Base-by-base conservation (phyloP, 495 filamentous ascomycete species). In the Apiosordaria backusii region DNA sequence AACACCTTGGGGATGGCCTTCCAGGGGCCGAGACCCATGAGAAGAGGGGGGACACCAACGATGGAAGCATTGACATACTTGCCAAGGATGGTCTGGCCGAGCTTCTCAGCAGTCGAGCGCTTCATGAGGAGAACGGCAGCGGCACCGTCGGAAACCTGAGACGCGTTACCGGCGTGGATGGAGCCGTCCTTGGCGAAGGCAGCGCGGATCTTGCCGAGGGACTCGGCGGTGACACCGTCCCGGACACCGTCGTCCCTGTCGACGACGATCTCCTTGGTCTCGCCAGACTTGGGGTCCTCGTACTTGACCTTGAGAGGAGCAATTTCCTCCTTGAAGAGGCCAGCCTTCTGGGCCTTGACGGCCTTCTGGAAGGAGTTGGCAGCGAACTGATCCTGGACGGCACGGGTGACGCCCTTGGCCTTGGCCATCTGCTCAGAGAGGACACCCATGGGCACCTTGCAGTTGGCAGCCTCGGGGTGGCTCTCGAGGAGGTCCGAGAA, bases 21-120 rank as follows among this genome's bases (percentile, higher is more conserved):
- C 90, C 92, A 97, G 21, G 95, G 95, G 1, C 95, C 95, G 64
- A 97, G 81, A 70, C 95, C 95, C 95, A 99, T 99, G 58, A 97
- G 88, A 45, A 98, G 82, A 2, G 95, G 95, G 77, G 89, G 86
- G 60, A 98, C 93, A 70, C 96, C 95, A 27, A 93, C 92, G 61
- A 97, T 83, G 66, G 88, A 88, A 63, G 92, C 90, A 7, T 88
- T 80, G 26, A 97, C 92, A 72, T 87, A 97, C 81, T 97, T 97
- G 74, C 74, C 93, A 27, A 99, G 78, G 78, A 99, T 90, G 64
- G 82, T 85, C 83, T 97, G 95, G 57, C 90, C 90, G 3, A 99
- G 88, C 53, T 83, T 84, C 84, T 96, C 88, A 57, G 95, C 95
- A 22, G 92, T 97, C 50, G 89, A 90, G 50, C 95, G 91, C 83